These are phyloP conservation scores for Paramecium biaurelia DNA, from an alignment of 73 alveolate genomes.

Conservation along the genomic window DNA sequence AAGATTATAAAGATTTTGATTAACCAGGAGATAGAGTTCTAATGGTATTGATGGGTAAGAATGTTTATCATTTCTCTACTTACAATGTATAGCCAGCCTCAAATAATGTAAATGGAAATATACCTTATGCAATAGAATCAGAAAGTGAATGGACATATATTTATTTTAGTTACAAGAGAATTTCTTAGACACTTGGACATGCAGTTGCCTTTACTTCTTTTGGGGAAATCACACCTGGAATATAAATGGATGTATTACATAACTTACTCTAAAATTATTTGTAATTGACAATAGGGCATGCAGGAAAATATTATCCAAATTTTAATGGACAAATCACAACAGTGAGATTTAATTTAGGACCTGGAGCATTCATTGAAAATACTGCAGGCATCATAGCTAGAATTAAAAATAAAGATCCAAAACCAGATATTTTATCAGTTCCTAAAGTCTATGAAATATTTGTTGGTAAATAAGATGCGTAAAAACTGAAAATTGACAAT, in stretches of 20 bases:
- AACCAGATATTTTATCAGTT: not conserved
- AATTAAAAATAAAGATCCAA: constrained; percentile 40
- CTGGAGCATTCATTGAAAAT: constrained; percentile 39
- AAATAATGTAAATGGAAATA: constrained; percentile 45
- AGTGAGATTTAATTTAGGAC: constrained; percentile 41
- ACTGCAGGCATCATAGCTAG: constrained; percentile 41
- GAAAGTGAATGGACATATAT: constrained; percentile 47
- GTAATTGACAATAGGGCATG: constrained; percentile 20
- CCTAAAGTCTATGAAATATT: not conserved
- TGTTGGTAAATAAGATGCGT: constrained; percentile 30
- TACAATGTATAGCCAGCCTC: not conserved
- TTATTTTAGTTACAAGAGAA: constrained; percentile 41
- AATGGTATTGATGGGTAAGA: constrained; percentile 22
- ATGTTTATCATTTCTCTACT: constrained; percentile 8
- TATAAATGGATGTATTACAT: constrained; percentile 31
- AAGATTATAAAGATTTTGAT: constrained; percentile 43
- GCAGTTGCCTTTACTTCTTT: constrained; percentile 22
- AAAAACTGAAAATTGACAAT: not conserved
- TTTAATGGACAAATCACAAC: constrained; percentile 41
- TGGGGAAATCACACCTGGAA: constrained; percentile 48
- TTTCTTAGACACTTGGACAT: not conserved
- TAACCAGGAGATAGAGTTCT: constrained; percentile 52
- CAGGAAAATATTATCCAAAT: constrained; percentile 41
- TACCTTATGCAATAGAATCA: not conserved
- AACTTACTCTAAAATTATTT: not conserved